A percentile compares a stretch with the other conserved stretches of the same genome.
Conservation (phyloP, 345 rosid species). For the Camelina sativa region DNA sequence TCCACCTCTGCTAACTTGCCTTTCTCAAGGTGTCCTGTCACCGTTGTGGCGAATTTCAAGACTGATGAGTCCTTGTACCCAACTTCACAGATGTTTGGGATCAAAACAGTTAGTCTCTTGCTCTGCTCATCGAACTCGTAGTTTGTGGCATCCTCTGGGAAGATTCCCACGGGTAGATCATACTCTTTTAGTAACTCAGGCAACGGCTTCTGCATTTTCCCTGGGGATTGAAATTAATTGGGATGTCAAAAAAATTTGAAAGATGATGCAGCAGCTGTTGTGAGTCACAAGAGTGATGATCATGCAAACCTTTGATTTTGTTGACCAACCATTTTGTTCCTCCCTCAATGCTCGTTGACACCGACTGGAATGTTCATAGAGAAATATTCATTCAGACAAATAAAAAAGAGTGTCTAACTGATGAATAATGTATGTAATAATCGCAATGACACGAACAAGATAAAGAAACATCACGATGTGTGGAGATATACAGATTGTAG, state of each 20-base stretch:
- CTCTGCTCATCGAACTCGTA: constrained; percentile 92
- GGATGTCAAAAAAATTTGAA: background rate
- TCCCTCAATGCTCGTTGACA: constrained; percentile 81
- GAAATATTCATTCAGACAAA: background rate
- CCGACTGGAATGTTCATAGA: constrained; percentile 52
- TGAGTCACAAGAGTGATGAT: no score
- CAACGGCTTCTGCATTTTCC: constrained; percentile 95
- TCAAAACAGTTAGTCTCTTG: constrained; percentile 68
- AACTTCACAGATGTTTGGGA: constrained; percentile 89
- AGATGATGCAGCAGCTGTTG: background rate
- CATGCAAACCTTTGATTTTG: constrained; percentile 71
- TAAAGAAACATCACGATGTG: background rate
- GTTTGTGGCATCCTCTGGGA: constrained; percentile 94
- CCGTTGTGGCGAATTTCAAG: constrained; percentile 65
- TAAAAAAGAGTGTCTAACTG: background rate
- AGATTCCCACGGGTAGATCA: constrained; percentile 79
- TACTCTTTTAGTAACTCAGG: constrained; percentile 84
- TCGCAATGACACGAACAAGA: background rate
- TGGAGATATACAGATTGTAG: background rate
- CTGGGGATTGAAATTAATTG: constrained; percentile 40
- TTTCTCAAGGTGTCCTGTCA: constrained; percentile 74
- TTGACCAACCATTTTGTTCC: constrained; percentile 95
- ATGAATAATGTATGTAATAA: background rate
- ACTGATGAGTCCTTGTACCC: constrained; percentile 93
- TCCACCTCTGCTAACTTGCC: constrained; percentile 80